Evolutionary conservation across 208 protist species (phyloP).

Genomic region (Zelonia costaricensis): DNA sequence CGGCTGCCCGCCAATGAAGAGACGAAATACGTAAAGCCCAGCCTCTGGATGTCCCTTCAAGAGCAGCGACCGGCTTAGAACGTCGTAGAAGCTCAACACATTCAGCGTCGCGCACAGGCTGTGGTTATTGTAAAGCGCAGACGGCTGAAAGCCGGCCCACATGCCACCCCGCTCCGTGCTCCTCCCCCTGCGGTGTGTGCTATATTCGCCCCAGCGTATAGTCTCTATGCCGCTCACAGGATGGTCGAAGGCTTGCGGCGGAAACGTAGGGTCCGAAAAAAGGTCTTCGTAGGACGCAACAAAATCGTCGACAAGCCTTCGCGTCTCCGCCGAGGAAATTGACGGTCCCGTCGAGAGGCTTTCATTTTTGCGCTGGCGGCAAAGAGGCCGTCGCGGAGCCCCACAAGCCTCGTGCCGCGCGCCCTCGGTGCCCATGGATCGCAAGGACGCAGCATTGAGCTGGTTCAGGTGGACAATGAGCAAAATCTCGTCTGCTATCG

Average conservation of each 20-base stretch:
- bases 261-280: constrained; percentile 20
- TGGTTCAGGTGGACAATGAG: constrained; percentile 50
- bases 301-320: constrained; percentile 17
- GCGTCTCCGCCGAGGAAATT: background rate
- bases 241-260: constrained; percentile 2
- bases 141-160: constrained; percentile 15
- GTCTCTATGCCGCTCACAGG: constrained; percentile 7
- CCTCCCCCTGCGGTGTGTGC: background rate
- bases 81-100: constrained; percentile 30
- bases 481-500: constrained; percentile 34
- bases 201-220: constrained; percentile 20
- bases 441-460: constrained; percentile 19
- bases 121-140: constrained; percentile 43
- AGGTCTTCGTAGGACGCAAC: constrained; percentile 4
- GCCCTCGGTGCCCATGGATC: background rate
- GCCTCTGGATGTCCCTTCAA: constrained; percentile 1
- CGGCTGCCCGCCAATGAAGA: constrained; percentile 30
- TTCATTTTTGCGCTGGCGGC: background rate
- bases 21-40: constrained; percentile 27
- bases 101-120: constrained; percentile 58
- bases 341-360: background rate
- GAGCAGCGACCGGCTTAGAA: constrained; percentile 5
- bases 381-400: constrained; percentile 17
- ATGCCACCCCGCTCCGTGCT: background rate
- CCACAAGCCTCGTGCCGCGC: constrained; percentile 7